Percentiles rank a stretch among this genome's conserved stretches.
phyloP scores from a whole-genome alignment of 805 yeast species.

The Pichia gijzeniarum region DNA sequence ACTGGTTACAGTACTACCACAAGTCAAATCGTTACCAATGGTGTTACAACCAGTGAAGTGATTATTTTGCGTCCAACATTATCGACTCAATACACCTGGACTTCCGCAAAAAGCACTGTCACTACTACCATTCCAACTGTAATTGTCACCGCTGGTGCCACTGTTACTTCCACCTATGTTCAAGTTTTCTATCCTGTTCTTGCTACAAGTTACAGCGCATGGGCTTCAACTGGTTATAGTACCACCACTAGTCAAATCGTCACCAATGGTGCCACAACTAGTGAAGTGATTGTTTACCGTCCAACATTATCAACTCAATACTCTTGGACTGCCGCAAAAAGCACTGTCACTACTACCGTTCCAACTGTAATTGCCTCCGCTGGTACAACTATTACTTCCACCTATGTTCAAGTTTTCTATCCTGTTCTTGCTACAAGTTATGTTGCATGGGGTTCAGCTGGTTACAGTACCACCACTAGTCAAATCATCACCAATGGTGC shows the following conservation, averaged over 20 bases:
- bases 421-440: not conserved
- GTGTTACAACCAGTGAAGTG: not conserved
- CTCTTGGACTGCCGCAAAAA: not conserved
- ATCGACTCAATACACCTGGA: not conserved
- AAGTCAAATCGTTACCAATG: not conserved
- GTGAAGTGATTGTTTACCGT: not conserved
- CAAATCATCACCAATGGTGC: not conserved
- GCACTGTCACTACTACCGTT: not conserved
- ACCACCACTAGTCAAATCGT: not conserved
- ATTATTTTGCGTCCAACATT: not conserved
- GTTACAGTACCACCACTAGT: not conserved
- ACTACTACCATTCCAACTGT: not conserved
- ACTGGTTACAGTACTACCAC: not conserved
- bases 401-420: not conserved
- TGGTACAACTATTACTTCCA: not conserved
- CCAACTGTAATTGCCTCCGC: not conserved
- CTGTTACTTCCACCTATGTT: not conserved
- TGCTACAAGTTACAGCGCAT: not conserved
- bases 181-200: not conserved
- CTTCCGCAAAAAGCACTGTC: not conserved
- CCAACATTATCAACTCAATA: not conserved
- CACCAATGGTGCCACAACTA: not conserved
- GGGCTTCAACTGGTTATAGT: not conserved
- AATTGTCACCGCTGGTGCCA: not conserved
- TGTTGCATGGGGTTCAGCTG: not conserved